Evolutionary conservation across 1,139 yeast species (phyloP).

Genomic region (Saccharomycopsis crataegensis): DNA sequence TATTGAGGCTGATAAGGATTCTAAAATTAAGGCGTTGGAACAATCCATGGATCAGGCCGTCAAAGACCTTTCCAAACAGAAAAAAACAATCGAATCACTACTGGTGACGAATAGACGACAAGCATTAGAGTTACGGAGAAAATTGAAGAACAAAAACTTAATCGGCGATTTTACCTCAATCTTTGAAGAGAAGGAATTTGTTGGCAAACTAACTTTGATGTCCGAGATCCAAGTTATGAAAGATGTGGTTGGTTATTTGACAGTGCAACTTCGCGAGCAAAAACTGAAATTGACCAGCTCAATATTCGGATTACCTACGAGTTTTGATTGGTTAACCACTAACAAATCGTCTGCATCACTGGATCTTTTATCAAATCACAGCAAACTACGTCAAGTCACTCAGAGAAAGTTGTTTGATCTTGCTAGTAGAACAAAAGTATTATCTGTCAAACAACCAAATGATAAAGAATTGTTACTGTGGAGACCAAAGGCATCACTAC

Average conservation of each 20-base stretch:
- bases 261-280: background rate
- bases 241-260: conserved; percentile 9
- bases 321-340: background rate
- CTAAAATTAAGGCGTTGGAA: background rate
- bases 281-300: background rate
- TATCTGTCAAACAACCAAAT: background rate
- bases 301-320: conserved; percentile 2
- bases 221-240: conserved; percentile 15
- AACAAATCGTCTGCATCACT: too few relatives aligned
- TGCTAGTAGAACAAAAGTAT: background rate
- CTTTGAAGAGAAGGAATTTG: conserved; percentile 15
- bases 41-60: background rate
- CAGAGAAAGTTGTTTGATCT: background rate
- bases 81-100: conserved; percentile 1
- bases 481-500: conserved; percentile 4
- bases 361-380: background rate
- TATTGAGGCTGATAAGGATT: conserved; percentile 3
- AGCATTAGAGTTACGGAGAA: background rate
- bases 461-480: conserved; percentile 1
- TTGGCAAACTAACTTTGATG: conserved; percentile 9
- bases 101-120: conserved; percentile 5
- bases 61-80: background rate
- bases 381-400: background rate
- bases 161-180: conserved; percentile 12
- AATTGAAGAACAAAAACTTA: conserved; percentile 6